Evolutionary conservation across 176 grass and related monocot species (phyloP).

Genomic region (Tillandsia fasciculata): DNA sequence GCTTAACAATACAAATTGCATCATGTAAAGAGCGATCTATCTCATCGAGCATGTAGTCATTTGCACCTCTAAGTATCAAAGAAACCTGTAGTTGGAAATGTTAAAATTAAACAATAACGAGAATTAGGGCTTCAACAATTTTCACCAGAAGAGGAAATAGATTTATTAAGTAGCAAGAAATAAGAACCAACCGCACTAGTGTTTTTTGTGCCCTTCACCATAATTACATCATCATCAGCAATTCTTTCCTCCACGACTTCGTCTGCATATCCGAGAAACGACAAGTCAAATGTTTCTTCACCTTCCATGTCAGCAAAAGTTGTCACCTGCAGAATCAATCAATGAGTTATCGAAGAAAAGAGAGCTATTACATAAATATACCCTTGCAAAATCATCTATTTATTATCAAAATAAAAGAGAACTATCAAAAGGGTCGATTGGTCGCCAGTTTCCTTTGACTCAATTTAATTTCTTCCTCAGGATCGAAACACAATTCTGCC

Average conservation of each 20-base stretch:
- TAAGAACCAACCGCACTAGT: conserved; percentile 57
- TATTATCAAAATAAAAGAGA: neutral
- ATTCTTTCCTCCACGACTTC: conserved; percentile 86
- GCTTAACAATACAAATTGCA: conserved; percentile 81
- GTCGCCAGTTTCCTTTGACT: too few species aligned
- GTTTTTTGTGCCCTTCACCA: conserved; percentile 86
- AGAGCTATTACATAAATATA: neutral
- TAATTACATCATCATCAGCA: conserved; percentile 75
- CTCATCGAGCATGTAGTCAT: conserved; percentile 92
- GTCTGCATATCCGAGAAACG: conserved; percentile 67
- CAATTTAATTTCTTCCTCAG: too few species aligned
- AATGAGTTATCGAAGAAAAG: neutral
- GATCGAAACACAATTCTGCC: too few species aligned
- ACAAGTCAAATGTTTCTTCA: conserved; percentile 86
- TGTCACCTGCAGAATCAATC: conserved; percentile 38
- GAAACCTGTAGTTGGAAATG: conserved; percentile 43
- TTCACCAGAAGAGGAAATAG: neutral
- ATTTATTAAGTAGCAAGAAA: conserved; percentile 5
- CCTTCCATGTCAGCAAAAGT: conserved; percentile 99
- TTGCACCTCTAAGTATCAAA: conserved; percentile 83
- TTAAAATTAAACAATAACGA: neutral
- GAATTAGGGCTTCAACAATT: neutral
- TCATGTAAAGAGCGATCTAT: conserved; percentile 84
- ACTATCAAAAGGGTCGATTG: neutral
- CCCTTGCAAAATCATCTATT: neutral